These are phyloP conservation scores for Acacia crassicarpa DNA, from an alignment of 306 rosid genomes.

Conservation along the genomic window DNA sequence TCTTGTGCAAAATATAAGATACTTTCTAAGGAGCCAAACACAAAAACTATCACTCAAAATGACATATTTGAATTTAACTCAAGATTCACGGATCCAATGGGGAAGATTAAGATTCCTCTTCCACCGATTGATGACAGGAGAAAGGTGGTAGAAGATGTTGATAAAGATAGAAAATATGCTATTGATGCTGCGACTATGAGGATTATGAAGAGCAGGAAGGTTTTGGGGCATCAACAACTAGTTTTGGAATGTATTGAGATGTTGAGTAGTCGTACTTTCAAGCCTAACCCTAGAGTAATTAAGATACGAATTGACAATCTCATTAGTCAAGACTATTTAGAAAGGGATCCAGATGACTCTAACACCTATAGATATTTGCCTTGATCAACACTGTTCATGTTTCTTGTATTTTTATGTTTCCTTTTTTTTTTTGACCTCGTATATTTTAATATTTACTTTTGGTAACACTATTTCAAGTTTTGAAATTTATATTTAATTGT, in stretches of 20 bases:
- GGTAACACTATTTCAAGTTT: too few species aligned
- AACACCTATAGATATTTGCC: conserved; percentile 30
- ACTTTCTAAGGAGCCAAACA: not conserved
- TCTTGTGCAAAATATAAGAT: not conserved
- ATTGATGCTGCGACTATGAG: conserved; percentile 65
- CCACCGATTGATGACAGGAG: conserved; percentile 54
- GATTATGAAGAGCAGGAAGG: conserved; percentile 60
- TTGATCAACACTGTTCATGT: conserved; percentile 39
- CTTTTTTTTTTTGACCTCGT: too few species aligned
- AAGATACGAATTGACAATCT: conserved; percentile 20
- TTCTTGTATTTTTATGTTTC: conserved; percentile 34
- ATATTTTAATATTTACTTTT: too few species aligned
- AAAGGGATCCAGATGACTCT: conserved; percentile 33
- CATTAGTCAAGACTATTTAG: conserved; percentile 48
- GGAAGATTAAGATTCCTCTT: not conserved
- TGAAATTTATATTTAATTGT: too few species aligned
- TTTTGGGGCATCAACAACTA: conserved; percentile 35
- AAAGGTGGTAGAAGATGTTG: conserved; percentile 35
- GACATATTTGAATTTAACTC: not conserved
- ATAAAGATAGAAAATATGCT: conserved; percentile 40
- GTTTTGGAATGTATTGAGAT: not conserved
- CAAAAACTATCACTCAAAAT: not conserved
- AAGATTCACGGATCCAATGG: too few species aligned
- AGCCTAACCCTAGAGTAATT: conserved; percentile 50
- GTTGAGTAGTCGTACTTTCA: not conserved